Base-by-base conservation (phyloP, 495 filamentous ascomycete genomes). In the Aspergillus mulundensis region DNA sequence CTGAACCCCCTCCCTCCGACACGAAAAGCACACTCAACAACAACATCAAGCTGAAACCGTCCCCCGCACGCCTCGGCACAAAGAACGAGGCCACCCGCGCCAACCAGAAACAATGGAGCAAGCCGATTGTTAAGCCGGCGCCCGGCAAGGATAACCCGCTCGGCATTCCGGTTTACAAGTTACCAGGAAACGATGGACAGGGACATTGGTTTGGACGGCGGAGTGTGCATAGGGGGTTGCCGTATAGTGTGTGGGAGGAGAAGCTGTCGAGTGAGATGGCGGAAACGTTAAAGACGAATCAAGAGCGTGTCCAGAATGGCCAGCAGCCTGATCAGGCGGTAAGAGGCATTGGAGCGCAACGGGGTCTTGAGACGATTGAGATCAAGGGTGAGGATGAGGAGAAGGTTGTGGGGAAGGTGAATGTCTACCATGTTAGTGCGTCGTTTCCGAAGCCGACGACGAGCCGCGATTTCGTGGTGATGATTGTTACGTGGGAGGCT, bases 381-480 rank as follows among this genome's bases (percentile, higher is more conserved):
- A 65, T 72, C 18, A 25, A 71, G 84, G 46, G 81, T 84, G 72
- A 77, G 83, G 23, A 44, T n/a, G 56, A 28, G 21, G 47, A 43
- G 39, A 25, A 34, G 11, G 63, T 65, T 18, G 42, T 75, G 16
- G 76, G 69, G 3, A 58, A 57, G 0, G 30, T 75, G 11, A 61
- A 61, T 83, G 89, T 96, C 6, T 95, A 88, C 61, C 85, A 91
- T 61, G 78, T 96, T 0, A 90, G 87, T 3, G 92, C 91, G 2
- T 87, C 91, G 71, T 97, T 97, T 66, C 91, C 92, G 0, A 89
- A 88, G 5, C 93, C 93, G 18, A 91, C 89, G 1, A 81, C 91
- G 10, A 85, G 93, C 23, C 77, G 93, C 63, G 94, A 96, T 63
- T 97, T 97, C 70, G 84, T 96, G 28, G 84, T 85, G 11, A 68